phyloP scores from a whole-genome alignment of 2,329 filamentous ascomycete species.

The Rutstroemia sp. region DNA sequence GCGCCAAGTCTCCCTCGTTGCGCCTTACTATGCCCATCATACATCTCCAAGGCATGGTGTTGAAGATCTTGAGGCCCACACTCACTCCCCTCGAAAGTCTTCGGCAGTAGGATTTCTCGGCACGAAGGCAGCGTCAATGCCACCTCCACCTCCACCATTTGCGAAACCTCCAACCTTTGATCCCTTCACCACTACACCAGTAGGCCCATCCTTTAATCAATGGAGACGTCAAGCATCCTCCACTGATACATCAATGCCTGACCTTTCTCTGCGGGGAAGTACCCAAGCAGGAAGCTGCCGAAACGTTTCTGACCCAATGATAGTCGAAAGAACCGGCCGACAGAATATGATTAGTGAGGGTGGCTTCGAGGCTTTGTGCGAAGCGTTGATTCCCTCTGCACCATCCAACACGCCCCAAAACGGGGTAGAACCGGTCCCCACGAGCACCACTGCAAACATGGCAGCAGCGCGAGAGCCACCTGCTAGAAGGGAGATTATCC shows the following conservation, averaged over 20 bases:
- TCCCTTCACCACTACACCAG: constrained; percentile 33
- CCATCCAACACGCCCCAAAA: constrained; percentile 25
- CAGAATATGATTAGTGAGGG: constrained; percentile 20
- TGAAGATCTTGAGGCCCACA: constrained; percentile 47
- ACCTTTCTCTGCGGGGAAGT: constrained; percentile 30
- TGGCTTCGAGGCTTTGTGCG: constrained; percentile 26
- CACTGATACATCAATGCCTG: constrained; percentile 40
- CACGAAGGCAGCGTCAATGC: constrained; percentile 1
- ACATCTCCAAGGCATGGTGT: constrained; percentile 32
- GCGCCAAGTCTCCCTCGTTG: constrained; percentile 40
- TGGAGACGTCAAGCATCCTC: constrained; percentile 33
- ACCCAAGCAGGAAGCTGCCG: constrained; percentile 30
- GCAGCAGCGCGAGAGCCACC: background rate
- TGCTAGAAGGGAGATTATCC: background rate
- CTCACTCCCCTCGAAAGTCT: constrained; percentile 49
- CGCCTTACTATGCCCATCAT: constrained; percentile 24
- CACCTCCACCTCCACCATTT: constrained; percentile 16
- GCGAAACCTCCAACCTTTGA: constrained; percentile 31
- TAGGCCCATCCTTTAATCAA: constrained; percentile 14
- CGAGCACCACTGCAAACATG: background rate
- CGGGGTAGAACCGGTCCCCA: background rate
- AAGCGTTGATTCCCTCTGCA: constrained; percentile 24
- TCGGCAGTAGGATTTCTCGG: constrained; percentile 18
- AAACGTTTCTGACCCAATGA: constrained; percentile 26
- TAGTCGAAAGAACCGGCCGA: constrained; percentile 15